These are phyloP conservation scores for Hymenoscyphus linearis DNA, from an alignment of 2,329 filamentous ascomycete genomes.

Conservation along the genomic window DNA sequence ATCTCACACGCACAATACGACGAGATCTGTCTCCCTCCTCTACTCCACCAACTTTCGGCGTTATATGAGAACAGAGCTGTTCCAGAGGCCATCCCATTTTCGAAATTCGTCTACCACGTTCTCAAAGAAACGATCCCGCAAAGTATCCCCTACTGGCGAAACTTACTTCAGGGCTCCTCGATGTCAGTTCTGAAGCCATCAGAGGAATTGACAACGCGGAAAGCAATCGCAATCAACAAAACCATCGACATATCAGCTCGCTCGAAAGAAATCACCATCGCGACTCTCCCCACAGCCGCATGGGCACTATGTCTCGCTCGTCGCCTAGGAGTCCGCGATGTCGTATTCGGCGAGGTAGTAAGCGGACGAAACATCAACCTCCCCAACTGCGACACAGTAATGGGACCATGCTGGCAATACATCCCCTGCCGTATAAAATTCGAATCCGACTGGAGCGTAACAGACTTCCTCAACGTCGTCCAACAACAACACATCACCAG, in stretches of 20 bases:
- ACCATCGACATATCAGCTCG: constrained; percentile 24
- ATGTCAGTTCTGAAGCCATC: constrained; percentile 11
- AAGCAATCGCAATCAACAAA: constrained; percentile 32
- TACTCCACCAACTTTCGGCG: constrained; percentile 19
- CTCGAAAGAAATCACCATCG: constrained; percentile 37
- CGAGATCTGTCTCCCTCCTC: constrained; percentile 51
- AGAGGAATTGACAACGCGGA: constrained; percentile 16
- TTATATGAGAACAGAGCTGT: constrained; percentile 33
- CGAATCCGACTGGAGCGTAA: constrained; percentile 29
- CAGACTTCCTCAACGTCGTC: constrained; percentile 32
- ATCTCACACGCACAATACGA: constrained; percentile 57
- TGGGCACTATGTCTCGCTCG: constrained; percentile 39
- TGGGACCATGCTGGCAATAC: constrained; percentile 42
- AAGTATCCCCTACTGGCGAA: constrained; percentile 40
- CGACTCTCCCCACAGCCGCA: constrained; percentile 39
- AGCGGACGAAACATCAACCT: constrained; percentile 39
- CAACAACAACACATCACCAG: constrained; percentile 32
- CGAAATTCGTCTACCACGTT: constrained; percentile 32
- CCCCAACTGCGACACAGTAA: constrained; percentile 34
- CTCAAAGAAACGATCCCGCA: constrained; percentile 21
- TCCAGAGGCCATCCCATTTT: constrained; percentile 34
- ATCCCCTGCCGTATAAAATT: constrained; percentile 40
- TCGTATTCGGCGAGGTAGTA: constrained; percentile 40
- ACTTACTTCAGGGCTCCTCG: constrained; percentile 35
- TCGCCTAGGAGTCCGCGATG: constrained; percentile 32